A percentile compares a stretch with the other conserved stretches of the same genome.
Conservation (phyloP, 106 monocot species). For the Dioscorea zingiberensis region DNA sequence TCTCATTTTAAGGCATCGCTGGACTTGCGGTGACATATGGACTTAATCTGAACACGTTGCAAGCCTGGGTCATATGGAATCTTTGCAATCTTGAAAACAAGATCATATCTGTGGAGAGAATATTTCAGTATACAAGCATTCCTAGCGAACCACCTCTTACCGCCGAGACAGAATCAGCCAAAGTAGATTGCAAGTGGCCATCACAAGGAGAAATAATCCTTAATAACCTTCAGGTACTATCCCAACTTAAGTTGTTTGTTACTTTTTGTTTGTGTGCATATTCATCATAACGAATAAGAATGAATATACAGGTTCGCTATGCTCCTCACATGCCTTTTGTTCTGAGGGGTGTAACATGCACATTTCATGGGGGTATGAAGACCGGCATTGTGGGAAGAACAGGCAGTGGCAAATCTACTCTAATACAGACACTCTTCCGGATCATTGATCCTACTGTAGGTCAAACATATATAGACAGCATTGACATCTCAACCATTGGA, state of each 20-base stretch:
- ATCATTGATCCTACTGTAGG: conserved; percentile 73
- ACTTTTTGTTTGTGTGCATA: neutral
- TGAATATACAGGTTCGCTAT: conserved; percentile 62
- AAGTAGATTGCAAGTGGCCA: conserved; percentile 55
- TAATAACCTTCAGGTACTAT: conserved; percentile 48
- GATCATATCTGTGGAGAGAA: conserved; percentile 84
- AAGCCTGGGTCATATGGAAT: conserved; percentile 59
- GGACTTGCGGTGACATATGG: conserved; percentile 88
- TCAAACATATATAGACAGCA: conserved; percentile 55
- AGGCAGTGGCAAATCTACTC: conserved; percentile 80
- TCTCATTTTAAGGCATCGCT: conserved; percentile 43
- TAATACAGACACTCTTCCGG: conserved; percentile 75
- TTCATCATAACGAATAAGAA: too few species aligned
- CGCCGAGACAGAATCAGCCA: conserved; percentile 37
- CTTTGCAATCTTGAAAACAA: conserved; percentile 74
- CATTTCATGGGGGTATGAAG: conserved; percentile 56
- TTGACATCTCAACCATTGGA: conserved; percentile 68
- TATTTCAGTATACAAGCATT: conserved; percentile 75
- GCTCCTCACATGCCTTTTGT: conserved; percentile 79
- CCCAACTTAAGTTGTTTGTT: neutral
- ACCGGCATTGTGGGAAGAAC: conserved; percentile 86
- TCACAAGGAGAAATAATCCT: conserved; percentile 49
- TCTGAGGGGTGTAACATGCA: conserved; percentile 64
- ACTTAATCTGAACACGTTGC: conserved; percentile 68
- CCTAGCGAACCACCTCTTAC: conserved; percentile 69